Evolutionary conservation across 1,284 basidiomycete genomes (phyloP).

Genomic region (Cryptococcus sp.): DNA sequence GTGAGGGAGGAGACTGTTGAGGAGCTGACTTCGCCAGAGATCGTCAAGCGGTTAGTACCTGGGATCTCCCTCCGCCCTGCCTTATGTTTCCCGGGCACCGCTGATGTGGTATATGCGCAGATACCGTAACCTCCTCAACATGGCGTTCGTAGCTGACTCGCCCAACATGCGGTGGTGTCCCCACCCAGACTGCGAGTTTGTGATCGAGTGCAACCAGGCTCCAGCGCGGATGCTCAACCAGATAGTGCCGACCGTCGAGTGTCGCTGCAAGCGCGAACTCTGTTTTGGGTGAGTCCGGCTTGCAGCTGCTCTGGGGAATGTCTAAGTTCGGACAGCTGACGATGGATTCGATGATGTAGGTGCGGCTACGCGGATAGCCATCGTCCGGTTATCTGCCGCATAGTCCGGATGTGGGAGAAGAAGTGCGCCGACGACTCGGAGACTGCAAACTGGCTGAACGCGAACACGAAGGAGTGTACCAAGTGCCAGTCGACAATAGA

Average conservation of each 20-base stretch:
- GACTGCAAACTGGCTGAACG: conserved; percentile 99
- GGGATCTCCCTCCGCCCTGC: neutral
- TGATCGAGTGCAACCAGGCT: conserved; percentile 81
- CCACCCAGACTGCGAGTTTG: conserved; percentile 65
- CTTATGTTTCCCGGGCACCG: neutral
- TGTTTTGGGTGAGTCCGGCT: conserved; percentile 65
- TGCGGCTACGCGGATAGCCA: conserved; percentile 83
- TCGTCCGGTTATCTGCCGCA: conserved; percentile 81
- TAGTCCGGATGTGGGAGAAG: conserved; percentile 91
- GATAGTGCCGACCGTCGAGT: conserved; percentile 84
- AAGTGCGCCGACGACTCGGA: conserved; percentile 98
- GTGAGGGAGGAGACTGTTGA: conserved; percentile 57
- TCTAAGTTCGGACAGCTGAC: neutral
- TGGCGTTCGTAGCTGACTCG: conserved; percentile 86
- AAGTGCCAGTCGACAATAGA: conserved; percentile 96
- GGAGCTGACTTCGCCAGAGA: conserved; percentile 48
- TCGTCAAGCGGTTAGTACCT: conserved; percentile 50
- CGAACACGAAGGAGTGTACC: conserved; percentile 96
- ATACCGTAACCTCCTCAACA: conserved; percentile 81
- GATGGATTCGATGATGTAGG: conserved; percentile 8
- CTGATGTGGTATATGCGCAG: conserved; percentile 52
- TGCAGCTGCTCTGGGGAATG: neutral
- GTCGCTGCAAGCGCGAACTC: conserved; percentile 68
- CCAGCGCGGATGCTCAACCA: conserved; percentile 69
- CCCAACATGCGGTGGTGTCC: conserved; percentile 88